Evolutionary conservation across 2,329 filamentous ascomycete species (phyloP).

Genomic region (Lecanicillium sp.): DNA sequence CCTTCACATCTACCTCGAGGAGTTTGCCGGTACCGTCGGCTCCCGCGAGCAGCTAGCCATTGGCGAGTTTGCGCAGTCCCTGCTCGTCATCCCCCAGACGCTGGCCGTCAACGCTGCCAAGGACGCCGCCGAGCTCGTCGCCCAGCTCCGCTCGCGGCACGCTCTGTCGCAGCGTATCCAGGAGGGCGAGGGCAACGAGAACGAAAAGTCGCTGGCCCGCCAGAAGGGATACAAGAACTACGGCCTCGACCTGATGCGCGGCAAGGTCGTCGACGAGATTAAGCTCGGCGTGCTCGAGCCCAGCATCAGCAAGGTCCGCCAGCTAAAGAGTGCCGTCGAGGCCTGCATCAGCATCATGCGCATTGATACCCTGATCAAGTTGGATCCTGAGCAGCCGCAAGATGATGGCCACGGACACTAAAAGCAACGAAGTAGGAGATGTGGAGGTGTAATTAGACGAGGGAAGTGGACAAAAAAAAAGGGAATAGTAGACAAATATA

Average conservation of each 20-base stretch:
- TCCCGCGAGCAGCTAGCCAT: slow-evolving; percentile 97
- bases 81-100: slow-evolving; percentile 92
- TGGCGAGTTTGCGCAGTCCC: slow-evolving; percentile 90
- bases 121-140: slow-evolving; percentile 89
- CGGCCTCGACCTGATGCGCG: slow-evolving; percentile 80
- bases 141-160: slow-evolving; percentile 89
- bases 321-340: slow-evolving; percentile 97
- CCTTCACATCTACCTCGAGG: slow-evolving; percentile 96
- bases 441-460: slow-evolving; percentile 10
- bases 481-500: slow-evolving; percentile 6
- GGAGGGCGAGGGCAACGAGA: slow-evolving; percentile 74
- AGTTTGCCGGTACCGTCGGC: slow-evolving; percentile 94
- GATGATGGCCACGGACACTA: slow-evolving; percentile 82
- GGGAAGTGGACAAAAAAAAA: slow-evolving; percentile 1
- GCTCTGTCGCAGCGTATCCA: slow-evolving; percentile 87
- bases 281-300: slow-evolving; percentile 95
- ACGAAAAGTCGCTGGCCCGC: slow-evolving; percentile 82
- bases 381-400: slow-evolving; percentile 80
- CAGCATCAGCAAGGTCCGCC: slow-evolving; percentile 95
- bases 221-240: slow-evolving; percentile 99
- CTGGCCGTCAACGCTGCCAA: slow-evolving; percentile 95
- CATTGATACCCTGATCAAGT: slow-evolving; percentile 96
- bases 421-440: slow-evolving; percentile 11
- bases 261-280: slow-evolving; percentile 85
- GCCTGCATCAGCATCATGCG: slow-evolving; percentile 99